Evolutionary conservation across 371 early-diverging fungal genomes (phyloP).

Genomic region (Mortierella sp.): DNA sequence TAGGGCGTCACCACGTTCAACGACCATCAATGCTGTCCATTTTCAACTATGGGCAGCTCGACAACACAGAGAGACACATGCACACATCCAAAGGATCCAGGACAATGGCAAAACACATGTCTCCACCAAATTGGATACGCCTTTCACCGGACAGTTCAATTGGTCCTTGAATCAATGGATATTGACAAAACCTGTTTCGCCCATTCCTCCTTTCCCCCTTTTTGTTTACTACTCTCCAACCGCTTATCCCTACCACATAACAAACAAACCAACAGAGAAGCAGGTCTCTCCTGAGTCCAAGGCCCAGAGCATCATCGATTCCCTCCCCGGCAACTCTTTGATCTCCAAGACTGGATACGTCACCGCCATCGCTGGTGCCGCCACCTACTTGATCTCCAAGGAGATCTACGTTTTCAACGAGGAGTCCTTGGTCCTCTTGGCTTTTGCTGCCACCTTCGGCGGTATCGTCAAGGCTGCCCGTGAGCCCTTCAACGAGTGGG

Average conservation of each 20-base stretch:
- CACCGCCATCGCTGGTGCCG: constrained; percentile 86
- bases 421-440: constrained; percentile 89
- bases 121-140: background rate
- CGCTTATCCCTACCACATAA: background rate
- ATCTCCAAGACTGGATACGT: constrained; percentile 93
- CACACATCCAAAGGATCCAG: background rate
- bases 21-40: too few relatives aligned
- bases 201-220: background rate
- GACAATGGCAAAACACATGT: background rate
- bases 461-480: constrained; percentile 86
- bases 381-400: constrained; percentile 93
- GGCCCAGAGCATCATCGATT: constrained; percentile 90
- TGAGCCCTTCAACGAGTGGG: constrained; percentile 92
- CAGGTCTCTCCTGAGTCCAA: constrained; percentile 65
- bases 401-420: constrained; percentile 97
- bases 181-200: background rate
- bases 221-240: background rate
- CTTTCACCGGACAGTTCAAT: background rate
- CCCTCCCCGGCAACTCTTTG: constrained; percentile 92
- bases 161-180: background rate
- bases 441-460: constrained; percentile 71
- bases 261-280: constrained; percentile 44
- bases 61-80: background rate
- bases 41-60: background rate
- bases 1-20: background rate